Conservation (phyloP, 148 eudicot genomes). For the Diospyros kaki region DNA sequence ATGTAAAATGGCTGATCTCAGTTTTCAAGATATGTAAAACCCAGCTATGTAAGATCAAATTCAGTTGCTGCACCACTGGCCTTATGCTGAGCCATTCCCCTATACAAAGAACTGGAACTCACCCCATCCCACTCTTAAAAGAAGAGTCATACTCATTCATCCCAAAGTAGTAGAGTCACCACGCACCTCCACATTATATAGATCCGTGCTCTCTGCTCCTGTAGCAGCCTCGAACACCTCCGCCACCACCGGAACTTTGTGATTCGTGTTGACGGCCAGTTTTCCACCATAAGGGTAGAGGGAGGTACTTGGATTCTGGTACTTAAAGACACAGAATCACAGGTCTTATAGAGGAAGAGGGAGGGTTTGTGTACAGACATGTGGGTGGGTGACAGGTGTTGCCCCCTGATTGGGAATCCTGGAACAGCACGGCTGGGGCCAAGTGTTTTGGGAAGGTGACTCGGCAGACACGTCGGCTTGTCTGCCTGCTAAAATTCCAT, state of each 20-base stretch:
- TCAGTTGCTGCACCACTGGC: slow-evolving; percentile 5
- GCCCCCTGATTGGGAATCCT: slow-evolving; percentile 10
- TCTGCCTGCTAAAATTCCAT: slow-evolving; percentile 20
- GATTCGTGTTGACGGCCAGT: neutral
- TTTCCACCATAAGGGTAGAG: neutral
- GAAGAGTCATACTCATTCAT: neutral
- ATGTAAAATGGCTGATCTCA: neutral
- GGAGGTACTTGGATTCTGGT: neutral
- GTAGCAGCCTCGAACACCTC: slow-evolving; percentile 24
- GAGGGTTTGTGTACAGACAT: neutral
- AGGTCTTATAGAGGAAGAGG: neutral
- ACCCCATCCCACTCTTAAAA: too few relatives aligned
- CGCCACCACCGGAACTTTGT: slow-evolving; percentile 13
- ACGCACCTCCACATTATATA: slow-evolving; percentile 35
- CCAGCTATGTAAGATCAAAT: neutral
- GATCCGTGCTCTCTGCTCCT: slow-evolving; percentile 26
- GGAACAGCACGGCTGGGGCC: slow-evolving; percentile 16
- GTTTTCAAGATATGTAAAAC: neutral
- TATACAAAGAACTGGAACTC: neutral
- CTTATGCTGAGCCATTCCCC: neutral
- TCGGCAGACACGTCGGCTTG: slow-evolving; percentile 16
- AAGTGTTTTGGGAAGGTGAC: slow-evolving; percentile 12
- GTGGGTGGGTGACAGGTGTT: slow-evolving; percentile 16
- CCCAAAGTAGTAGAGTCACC: slow-evolving; percentile 26
- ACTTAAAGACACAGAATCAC: neutral